Percentiles rank a stretch among this genome's conserved stretches.
Evolutionary conservation across 75 land plant species (phyloP).

Genomic region (Pinus tabuliformis): DNA sequence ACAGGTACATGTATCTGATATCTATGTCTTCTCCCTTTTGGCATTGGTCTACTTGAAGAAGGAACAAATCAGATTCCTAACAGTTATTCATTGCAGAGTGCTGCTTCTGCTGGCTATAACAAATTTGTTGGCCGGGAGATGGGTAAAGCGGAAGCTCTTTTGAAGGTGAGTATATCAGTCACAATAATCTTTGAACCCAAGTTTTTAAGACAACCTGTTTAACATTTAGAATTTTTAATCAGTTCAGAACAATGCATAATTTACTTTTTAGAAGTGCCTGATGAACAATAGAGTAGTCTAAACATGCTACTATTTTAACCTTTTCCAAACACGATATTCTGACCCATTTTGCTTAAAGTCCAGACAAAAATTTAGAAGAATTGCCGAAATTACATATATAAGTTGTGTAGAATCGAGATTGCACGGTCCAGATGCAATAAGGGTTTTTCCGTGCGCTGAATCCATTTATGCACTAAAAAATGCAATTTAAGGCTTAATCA

Average conservation of each 20-base stretch:
- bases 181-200: not conserved
- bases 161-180: slow-evolving; percentile 59
- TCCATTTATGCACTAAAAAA: too few relatives aligned
- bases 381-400: too few relatives aligned
- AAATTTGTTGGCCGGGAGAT: slow-evolving; percentile 97
- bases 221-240: not conserved
- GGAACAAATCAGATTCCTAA: not conserved
- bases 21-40: not conserved
- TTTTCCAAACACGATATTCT: too few relatives aligned
- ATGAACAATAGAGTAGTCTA: not conserved
- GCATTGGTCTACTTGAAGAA: not conserved
- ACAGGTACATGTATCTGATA: slow-evolving; percentile 55
- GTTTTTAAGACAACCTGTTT: not conserved
- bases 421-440: too few relatives aligned
- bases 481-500: too few relatives aligned
- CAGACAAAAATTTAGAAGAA: too few relatives aligned
- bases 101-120: slow-evolving; percentile 82
- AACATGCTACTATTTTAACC: too few relatives aligned
- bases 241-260: too few relatives aligned
- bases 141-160: slow-evolving; percentile 98
- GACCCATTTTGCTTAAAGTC: too few relatives aligned
- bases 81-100: slow-evolving; percentile 28
- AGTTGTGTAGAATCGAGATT: too few relatives aligned
- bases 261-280: too few relatives aligned
- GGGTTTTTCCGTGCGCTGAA: too few relatives aligned